A percentile compares a stretch with the other conserved stretches of the same genome.
phyloP scores from a whole-genome alignment of 257 asterid species.

The Mentha longifolia region DNA sequence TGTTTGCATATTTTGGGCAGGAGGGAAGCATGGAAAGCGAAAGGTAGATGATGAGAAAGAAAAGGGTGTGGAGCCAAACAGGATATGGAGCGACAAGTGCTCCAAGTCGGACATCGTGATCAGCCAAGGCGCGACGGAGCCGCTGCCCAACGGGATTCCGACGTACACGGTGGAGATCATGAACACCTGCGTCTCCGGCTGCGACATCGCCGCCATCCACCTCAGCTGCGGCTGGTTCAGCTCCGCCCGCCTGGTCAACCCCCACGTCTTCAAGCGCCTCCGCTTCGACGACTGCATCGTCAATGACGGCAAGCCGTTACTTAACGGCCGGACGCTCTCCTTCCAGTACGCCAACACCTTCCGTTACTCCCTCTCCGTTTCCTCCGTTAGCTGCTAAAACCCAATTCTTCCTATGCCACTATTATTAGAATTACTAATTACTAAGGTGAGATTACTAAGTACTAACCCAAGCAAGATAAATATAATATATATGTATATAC shows the following conservation, averaged over 20 bases:
- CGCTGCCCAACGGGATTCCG: constrained; percentile 89
- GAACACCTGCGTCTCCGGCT: constrained; percentile 71
- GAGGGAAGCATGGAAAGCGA: constrained; percentile 1
- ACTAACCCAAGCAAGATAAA: background rate
- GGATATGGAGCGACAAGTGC: constrained; percentile 83
- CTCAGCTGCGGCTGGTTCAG: constrained; percentile 93
- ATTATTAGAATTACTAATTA: background rate
- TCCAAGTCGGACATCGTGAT: constrained; percentile 75
- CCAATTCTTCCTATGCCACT: background rate
- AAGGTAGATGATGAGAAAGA: constrained; percentile 4
- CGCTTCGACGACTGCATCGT: constrained; percentile 71
- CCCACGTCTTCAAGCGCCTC: constrained; percentile 73
- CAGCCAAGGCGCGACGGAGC: constrained; percentile 72
- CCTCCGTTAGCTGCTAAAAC: constrained; percentile 67
- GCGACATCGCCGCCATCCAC: constrained; percentile 68
- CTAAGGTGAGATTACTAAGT: background rate
- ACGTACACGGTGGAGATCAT: constrained; percentile 85
- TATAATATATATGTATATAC: constrained; percentile 16
- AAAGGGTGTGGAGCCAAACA: constrained; percentile 55
- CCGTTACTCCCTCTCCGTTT: constrained; percentile 65
- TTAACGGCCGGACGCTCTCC: constrained; percentile 63
- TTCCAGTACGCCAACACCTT: constrained; percentile 84
- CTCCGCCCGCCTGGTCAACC: constrained; percentile 83
- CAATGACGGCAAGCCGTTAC: constrained; percentile 73
- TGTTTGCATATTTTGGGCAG: constrained; percentile 19